Evolutionary conservation across 768 basidiomycete species (phyloP), one percentile per base, ranked within the genome.

Genomic region (Boletus coccyginus): DNA sequence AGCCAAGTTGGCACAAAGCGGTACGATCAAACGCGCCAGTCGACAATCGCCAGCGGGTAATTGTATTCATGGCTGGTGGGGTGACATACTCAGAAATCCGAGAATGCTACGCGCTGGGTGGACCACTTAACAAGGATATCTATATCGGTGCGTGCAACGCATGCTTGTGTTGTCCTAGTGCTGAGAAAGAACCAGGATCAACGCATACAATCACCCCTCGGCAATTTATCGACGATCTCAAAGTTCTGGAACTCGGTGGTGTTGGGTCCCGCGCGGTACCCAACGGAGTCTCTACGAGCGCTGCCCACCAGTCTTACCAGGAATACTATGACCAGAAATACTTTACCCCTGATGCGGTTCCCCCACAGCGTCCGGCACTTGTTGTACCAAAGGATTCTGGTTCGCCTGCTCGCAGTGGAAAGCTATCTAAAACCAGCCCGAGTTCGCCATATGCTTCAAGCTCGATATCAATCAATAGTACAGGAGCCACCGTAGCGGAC

Each of bases 41-140:
- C 74, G 76, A 87, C 36, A 78, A 81, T 49, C 81, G 84, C 56
- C 88, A 92, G 71, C 81, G 96, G 31, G 65, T 97, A 14, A 78
- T 99, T 36, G 82, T 98, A 17, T 98, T 98, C 71, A 78, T 98
- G 24, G 90, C 92, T 14, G 97, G 97, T 36, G 97, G 97, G 3
- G 87, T 95, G 82, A 95, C 97, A 2, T 94, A 94, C 69, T 96
- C 94, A 0, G 97, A 99, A 73, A 88, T 95, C 72, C 81, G 96
- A 57, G 85, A 94, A 65, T 87, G 84, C 45, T 98, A 98, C 67
- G 79, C 86, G 48, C 77, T 96, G 16, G 89, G 92, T 4, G 78
- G 76, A 46, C 69, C 83, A 3, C 69, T 92, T 50, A 88, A 89
- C 65, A 94, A 89, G 71, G 97, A 99, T 63, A 82, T 98, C 50